These are phyloP conservation scores for Paramyrothecium roridum DNA, from an alignment of 2,329 filamentous ascomycete genomes.

Conservation along the genomic window DNA sequence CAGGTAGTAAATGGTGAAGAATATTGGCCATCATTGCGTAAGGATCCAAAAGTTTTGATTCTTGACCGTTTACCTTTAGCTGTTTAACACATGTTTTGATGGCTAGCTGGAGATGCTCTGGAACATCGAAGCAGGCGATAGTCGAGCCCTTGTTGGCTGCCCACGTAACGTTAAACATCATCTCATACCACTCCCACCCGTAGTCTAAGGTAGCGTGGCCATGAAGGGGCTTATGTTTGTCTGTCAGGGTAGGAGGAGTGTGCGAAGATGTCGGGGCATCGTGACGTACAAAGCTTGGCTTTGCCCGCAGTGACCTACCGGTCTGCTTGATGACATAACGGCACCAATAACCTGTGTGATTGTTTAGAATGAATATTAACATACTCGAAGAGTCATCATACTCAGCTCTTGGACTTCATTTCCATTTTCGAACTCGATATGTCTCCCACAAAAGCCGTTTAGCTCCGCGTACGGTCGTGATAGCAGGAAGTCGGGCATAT, in stretches of 20 bases:
- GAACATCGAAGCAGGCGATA: slow-evolving; percentile 2
- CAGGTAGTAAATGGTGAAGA: not conserved
- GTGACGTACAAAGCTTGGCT: not conserved
- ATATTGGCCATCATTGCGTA: not conserved
- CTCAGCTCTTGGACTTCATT: too few relatives aligned
- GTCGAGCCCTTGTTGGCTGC: not conserved
- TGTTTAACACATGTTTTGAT: not conserved
- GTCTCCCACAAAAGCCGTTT: too few relatives aligned
- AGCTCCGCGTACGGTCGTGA: too few relatives aligned
- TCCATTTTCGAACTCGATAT: too few relatives aligned
- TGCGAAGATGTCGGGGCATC: too few relatives aligned
- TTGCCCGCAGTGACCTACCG: not conserved
- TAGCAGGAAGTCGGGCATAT: too few relatives aligned
- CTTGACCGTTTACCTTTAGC: not conserved
- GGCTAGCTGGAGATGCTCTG: not conserved
- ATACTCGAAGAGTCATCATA: too few relatives aligned
- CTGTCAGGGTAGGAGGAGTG: too few relatives aligned
- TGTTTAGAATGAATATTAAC: too few relatives aligned
- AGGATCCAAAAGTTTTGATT: slow-evolving; percentile 1
- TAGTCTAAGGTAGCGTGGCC: not conserved
- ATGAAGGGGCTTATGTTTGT: not conserved
- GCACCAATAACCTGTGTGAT: too few relatives aligned
- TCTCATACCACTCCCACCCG: slow-evolving; percentile 7
- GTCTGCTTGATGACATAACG: slow-evolving; percentile 5
- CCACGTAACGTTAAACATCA: slow-evolving; percentile 4